Evolutionary conservation across 331 rosid species (phyloP).

Genomic region (Malus hybrid): DNA sequence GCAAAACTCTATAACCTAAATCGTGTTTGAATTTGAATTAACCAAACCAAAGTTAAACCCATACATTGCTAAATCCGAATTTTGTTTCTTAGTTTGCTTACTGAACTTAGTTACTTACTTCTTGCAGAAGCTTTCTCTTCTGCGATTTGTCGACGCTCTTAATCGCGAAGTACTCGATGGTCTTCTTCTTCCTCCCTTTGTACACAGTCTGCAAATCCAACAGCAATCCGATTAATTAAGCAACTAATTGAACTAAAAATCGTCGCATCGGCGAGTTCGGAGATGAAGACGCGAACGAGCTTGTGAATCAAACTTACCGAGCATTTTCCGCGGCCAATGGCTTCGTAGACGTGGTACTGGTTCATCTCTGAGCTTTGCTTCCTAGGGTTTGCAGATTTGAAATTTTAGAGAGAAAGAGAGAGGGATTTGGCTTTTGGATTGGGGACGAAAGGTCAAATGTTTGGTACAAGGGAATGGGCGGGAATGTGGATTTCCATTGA

Average conservation of each 20-base stretch:
- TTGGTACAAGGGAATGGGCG: background rate
- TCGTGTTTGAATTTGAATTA: background rate
- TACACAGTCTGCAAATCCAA: constrained; percentile 60
- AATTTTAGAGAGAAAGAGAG: constrained; percentile 1
- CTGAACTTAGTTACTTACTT: constrained; percentile 39
- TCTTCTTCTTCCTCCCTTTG: constrained; percentile 97
- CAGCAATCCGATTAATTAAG: background rate
- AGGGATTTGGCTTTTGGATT: background rate
- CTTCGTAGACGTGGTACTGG: constrained; percentile 69
- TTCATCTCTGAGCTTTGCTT: constrained; percentile 35
- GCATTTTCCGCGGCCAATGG: constrained; percentile 75
- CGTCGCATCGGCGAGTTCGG: background rate
- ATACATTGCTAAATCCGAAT: background rate
- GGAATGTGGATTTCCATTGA: background rate
- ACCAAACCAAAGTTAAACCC: background rate
- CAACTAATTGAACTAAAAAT: background rate
- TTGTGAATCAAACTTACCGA: constrained; percentile 35
- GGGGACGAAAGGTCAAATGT: background rate
- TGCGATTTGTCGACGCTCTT: constrained; percentile 93
- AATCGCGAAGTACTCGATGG: constrained; percentile 88
- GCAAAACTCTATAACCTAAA: background rate
- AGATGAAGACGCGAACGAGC: background rate
- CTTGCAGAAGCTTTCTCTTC: constrained; percentile 86
- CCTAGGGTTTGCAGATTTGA: constrained; percentile 25
- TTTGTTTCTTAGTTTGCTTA: background rate